Conservation (phyloP, 345 rosid genomes). For the Cardamine resedifolia region DNA sequence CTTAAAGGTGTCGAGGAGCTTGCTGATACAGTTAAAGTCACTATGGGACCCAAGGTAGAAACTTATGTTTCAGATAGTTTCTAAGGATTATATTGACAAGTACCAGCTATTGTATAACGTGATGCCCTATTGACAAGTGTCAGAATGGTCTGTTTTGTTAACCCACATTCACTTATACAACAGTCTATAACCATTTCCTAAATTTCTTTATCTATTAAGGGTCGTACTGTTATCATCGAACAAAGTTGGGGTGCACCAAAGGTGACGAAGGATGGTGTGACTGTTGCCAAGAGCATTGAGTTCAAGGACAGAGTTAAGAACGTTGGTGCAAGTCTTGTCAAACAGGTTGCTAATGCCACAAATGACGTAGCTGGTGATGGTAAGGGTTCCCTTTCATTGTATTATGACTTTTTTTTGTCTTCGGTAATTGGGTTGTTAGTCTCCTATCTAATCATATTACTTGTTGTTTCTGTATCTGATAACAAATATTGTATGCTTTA, state of each 20-base stretch:
- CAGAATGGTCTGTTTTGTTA: neutral
- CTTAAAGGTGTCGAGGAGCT: slow-evolving; percentile 96
- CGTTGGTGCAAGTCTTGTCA: slow-evolving; percentile 96
- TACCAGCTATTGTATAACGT: neutral
- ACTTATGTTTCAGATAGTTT: neutral
- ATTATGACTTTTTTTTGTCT: neutral
- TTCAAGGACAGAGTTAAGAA: slow-evolving; percentile 87
- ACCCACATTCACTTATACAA: neutral
- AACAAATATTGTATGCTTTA: slow-evolving; percentile 15
- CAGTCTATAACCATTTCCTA: slow-evolving; percentile 1
- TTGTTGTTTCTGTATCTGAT: neutral
- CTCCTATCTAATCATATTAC: neutral
- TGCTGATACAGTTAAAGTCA: slow-evolving; percentile 89
- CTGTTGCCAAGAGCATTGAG: slow-evolving; percentile 97
- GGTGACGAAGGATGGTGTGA: slow-evolving; percentile 97
- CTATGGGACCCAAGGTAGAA: slow-evolving; percentile 97
- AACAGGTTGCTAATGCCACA: slow-evolving; percentile 98
- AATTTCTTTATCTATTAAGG: slow-evolving; percentile 43
- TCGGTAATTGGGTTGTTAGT: neutral
- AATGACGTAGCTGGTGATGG: slow-evolving; percentile 98
- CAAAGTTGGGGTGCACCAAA: slow-evolving; percentile 98
- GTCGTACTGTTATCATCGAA: slow-evolving; percentile 89
- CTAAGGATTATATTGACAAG: neutral
- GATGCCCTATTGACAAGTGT: neutral
- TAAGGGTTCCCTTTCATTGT: slow-evolving; percentile 32